A percentile compares a stretch with the other conserved stretches of the same genome.
Conservation (phyloP, 1,284 basidiomycete species). For the Ustilago esculenta region DNA sequence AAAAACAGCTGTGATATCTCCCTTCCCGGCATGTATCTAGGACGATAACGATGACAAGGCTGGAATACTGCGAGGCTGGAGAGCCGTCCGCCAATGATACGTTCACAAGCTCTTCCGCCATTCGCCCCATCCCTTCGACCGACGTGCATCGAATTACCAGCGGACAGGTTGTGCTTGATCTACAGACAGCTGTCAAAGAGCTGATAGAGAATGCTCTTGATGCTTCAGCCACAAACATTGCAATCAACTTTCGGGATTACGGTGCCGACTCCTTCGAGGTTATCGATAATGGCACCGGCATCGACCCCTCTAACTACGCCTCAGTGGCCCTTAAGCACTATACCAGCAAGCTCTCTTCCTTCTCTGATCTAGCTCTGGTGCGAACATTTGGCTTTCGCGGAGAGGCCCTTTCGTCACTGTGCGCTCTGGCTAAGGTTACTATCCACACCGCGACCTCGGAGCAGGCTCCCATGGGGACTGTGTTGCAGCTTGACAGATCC, state of each 20-base stretch:
- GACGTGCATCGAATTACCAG: conserved; percentile 74
- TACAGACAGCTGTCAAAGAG: conserved; percentile 93
- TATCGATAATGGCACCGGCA: conserved; percentile 89
- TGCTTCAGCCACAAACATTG: conserved; percentile 86
- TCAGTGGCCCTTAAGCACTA: conserved; percentile 84
- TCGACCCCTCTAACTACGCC: conserved; percentile 79
- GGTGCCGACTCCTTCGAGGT: conserved; percentile 89
- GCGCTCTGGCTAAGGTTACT: conserved; percentile 77
- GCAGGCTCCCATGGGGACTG: conserved; percentile 61
- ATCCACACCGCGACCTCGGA: conserved; percentile 59
- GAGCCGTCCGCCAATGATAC: neutral
- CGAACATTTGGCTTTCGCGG: conserved; percentile 94
- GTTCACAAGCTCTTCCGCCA: conserved; percentile 13
- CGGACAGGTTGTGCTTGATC: conserved; percentile 92
- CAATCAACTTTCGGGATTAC: conserved; percentile 88
- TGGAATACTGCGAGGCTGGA: neutral
- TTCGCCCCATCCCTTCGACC: conserved; percentile 44
- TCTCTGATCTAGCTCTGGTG: conserved; percentile 79
- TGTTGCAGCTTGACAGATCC: conserved; percentile 50
- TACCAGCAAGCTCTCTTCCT: conserved; percentile 87
- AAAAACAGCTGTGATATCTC: too few relatives aligned
- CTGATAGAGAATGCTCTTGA: conserved; percentile 96
- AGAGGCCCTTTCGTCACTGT: conserved; percentile 92
- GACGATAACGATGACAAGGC: neutral
- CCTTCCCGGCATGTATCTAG: too few relatives aligned